Conservation (phyloP, 805 yeast species). For the Starmera pachycereana region DNA sequence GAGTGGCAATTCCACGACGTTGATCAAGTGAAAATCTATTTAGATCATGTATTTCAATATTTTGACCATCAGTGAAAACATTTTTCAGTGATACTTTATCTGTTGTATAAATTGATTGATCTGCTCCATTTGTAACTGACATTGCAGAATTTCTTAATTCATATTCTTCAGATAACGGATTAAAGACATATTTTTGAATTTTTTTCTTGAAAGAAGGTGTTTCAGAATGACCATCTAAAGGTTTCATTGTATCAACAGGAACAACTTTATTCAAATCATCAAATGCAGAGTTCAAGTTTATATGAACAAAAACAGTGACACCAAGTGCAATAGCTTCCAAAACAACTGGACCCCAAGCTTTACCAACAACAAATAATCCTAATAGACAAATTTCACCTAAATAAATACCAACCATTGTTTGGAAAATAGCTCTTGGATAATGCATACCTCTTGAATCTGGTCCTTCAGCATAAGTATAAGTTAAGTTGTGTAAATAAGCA, state of each 20-base stretch:
- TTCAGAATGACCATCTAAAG: slow-evolving; percentile 57
- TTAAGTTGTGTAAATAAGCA: slow-evolving; percentile 68
- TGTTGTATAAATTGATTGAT: slow-evolving; percentile 19
- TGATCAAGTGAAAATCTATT: slow-evolving; percentile 12
- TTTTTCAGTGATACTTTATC: neutral
- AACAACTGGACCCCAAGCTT: slow-evolving; percentile 91
- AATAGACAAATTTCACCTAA: slow-evolving; percentile 78
- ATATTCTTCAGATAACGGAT: neutral
- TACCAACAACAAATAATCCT: slow-evolving; percentile 82
- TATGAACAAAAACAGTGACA: slow-evolving; percentile 59
- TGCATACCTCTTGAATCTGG: slow-evolving; percentile 72
- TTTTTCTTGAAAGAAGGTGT: slow-evolving; percentile 42
- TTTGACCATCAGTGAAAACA: slow-evolving; percentile 4
- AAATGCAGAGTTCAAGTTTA: slow-evolving; percentile 56
- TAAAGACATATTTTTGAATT: neutral
- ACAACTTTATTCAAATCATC: slow-evolving; percentile 45
- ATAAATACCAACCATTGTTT: slow-evolving; percentile 81
- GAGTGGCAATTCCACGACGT: slow-evolving; percentile 26
- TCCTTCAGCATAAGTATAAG: slow-evolving; percentile 57
- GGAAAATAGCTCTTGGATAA: slow-evolving; percentile 84
- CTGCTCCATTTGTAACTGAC: slow-evolving; percentile 12
- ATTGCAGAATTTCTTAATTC: too few relatives aligned
- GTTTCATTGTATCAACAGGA: slow-evolving; percentile 67
- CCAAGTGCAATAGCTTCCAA: slow-evolving; percentile 58
- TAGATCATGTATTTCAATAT: slow-evolving; percentile 5